These are phyloP conservation scores for Ascochyta clinopodiicola DNA, from an alignment of 2,329 filamentous ascomycete genomes.

Conservation along the genomic window DNA sequence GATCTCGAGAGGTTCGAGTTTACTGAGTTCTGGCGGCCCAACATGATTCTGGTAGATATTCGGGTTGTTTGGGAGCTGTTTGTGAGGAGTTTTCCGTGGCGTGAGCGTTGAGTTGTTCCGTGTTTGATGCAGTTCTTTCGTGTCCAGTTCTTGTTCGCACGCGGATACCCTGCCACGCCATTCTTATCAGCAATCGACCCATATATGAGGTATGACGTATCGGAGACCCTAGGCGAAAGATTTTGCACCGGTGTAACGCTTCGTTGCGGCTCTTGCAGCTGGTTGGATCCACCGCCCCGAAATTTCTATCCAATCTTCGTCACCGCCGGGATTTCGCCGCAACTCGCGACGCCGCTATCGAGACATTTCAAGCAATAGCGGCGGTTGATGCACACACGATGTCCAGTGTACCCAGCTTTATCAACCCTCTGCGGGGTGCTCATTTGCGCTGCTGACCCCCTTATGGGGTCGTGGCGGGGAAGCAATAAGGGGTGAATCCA, in stretches of 20 bases:
- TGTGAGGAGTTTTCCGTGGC: conserved; percentile 19
- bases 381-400: conserved; percentile 28
- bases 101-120: background rate
- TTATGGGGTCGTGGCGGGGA: conserved; percentile 20
- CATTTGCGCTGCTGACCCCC: conserved; percentile 13
- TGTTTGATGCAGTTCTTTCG: conserved; percentile 9
- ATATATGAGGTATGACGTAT: conserved; percentile 32
- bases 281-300: conserved; percentile 29
- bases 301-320: conserved; percentile 29
- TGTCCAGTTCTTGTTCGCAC: background rate
- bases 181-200: conserved; percentile 23
- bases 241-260: conserved; percentile 30
- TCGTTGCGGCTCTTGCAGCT: conserved; percentile 33
- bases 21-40: conserved; percentile 16
- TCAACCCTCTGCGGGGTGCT: conserved; percentile 14
- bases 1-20: conserved; percentile 17
- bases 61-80: conserved; percentile 1
- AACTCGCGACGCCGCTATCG: conserved; percentile 13
- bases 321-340: conserved; percentile 25
- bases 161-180: conserved; percentile 10
- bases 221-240: conserved; percentile 37
- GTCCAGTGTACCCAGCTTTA: conserved; percentile 18
- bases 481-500: conserved; percentile 8
- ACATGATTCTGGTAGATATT: conserved; percentile 20
- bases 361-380: conserved; percentile 22